Evolutionary conservation across 2,329 filamentous ascomycete species (phyloP), one percentile per base, ranked within the genome.

Genomic region (Nigrospora oryzae): DNA sequence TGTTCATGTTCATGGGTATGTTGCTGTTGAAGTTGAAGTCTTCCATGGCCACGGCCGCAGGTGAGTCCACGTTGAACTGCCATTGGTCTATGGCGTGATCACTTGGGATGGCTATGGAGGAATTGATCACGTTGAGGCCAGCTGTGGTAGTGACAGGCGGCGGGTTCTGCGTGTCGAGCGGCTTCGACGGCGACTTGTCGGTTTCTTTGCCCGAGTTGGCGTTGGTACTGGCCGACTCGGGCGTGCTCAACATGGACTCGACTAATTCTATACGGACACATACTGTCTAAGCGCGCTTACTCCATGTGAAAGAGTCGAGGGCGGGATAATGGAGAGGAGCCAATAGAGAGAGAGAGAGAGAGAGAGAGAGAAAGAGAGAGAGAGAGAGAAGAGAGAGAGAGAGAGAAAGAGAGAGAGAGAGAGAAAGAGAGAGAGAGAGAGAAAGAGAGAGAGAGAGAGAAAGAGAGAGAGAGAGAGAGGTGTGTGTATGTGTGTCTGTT

Each of bases 171-270:
- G 51, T 56, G 48, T 64, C 61, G 43, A 63, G 56, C 17, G 58
- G 45, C n/a, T 58, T 50, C 38, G 59, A 53, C 17, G 37, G 17
- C 19, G 34, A 36, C 5, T 38, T 38, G 12, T 15, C 19, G 37
- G 7, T 19, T 7, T 19, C 37, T 38, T 38, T 38, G n/a, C 19
- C n/a, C 37, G 63, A 55, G 49, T 71, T 61, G 23, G 65, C 50
- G 38, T 55, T 57, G 51, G 57, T 41, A 56, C 56, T 55, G 50
- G 63, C 47, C 28, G 74, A 65, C 44, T 88, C 85, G 59, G 94
- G 85, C 6, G 80, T 87, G 68, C 91, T 94, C 49, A 96, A 71
- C 45, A 96, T 69, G 2, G 86, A 93, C 70, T 96, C 91, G 45
- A 97, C 90, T 74, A 96, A 90, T 63, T 91, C 89, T 94, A 56